Conservation (phyloP, 1,284 basidiomycete species). For the Schizophyllum commune region DNA sequence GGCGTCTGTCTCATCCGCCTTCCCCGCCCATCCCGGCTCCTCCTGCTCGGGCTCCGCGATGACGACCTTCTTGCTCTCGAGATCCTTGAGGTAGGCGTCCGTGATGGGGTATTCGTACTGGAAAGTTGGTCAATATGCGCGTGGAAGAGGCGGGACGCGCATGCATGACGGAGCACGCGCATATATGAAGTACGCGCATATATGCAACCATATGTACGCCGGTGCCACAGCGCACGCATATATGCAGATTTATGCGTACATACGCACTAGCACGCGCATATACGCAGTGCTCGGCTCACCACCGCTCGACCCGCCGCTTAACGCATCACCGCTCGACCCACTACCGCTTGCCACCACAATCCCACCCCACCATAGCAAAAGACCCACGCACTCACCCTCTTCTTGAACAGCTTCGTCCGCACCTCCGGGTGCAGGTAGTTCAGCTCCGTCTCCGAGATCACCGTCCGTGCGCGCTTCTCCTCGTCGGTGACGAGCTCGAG, state of each 20-base stretch:
- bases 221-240: too few species aligned
- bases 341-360: too few species aligned
- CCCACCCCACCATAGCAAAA: too few species aligned
- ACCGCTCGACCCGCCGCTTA: too few species aligned
- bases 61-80: constrained; percentile 18
- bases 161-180: neutral
- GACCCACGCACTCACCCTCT: too few species aligned
- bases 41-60: constrained; percentile 27
- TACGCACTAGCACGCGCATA: too few species aligned
- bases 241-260: too few species aligned
- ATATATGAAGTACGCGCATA: too few species aligned
- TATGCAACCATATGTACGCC: too few species aligned
- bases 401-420: constrained; percentile 53
- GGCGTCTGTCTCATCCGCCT: neutral
- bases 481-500: constrained; percentile 45
- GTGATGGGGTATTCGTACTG: constrained; percentile 66
- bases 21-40: constrained; percentile 16
- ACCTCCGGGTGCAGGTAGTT: constrained; percentile 61
- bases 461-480: constrained; percentile 45
- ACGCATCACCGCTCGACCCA: too few species aligned
- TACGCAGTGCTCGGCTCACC: too few species aligned
- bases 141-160: neutral
- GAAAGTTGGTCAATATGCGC: constrained; percentile 2
- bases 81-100: constrained; percentile 53
- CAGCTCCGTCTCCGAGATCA: constrained; percentile 55